A percentile compares a stretch with the other conserved stretches of the same genome.
Conservation (phyloP, 257 asterid species). For the Solanum clarkiae region DNA sequence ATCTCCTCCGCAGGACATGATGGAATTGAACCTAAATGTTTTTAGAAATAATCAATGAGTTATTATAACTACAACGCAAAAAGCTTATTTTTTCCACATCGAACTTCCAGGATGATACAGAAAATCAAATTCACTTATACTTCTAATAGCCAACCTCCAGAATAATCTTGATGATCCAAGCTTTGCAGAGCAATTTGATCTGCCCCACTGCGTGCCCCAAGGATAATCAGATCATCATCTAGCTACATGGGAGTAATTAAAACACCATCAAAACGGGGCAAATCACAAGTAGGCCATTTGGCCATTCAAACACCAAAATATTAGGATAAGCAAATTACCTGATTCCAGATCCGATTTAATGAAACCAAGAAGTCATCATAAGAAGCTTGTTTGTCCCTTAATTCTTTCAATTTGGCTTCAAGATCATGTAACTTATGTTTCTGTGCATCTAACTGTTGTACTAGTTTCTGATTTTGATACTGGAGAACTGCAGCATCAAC, state of each 20-base stretch:
- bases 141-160: constrained; percentile 46
- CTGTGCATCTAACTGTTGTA: constrained; percentile 77
- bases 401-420: constrained; percentile 55
- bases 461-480: constrained; percentile 90
- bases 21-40: constrained; percentile 53
- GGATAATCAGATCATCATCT: constrained; percentile 62
- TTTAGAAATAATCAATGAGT: neutral
- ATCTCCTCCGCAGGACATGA: constrained; percentile 77
- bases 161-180: constrained; percentile 46
- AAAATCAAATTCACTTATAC: neutral
- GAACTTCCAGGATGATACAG: neutral
- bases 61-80: neutral
- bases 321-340: constrained; percentile 28
- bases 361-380: constrained; percentile 58
- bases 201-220: constrained; percentile 65
- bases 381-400: constrained; percentile 61
- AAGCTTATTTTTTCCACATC: neutral
- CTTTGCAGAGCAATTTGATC: constrained; percentile 36
- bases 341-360: constrained; percentile 80
- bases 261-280: constrained; percentile 4
- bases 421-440: constrained; percentile 72
- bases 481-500: constrained; percentile 94
- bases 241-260: constrained; percentile 34
- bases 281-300: neutral
- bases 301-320: neutral